Conservation (phyloP, 2,329 filamentous ascomycete species). For the Aspergillus thermomutatus region DNA sequence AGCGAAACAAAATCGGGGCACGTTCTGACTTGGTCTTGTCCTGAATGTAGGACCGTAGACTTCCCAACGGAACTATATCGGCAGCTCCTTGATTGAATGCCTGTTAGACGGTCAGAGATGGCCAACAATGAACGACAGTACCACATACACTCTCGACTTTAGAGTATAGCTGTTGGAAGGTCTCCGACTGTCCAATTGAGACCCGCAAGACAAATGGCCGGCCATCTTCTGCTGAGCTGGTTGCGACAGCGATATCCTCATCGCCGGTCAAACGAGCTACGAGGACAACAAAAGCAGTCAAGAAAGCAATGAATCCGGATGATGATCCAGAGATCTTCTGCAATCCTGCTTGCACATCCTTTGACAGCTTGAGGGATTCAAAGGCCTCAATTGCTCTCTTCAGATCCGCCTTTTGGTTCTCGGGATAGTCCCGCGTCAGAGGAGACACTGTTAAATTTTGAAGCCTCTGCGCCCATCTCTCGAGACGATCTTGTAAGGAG, state of each 20-base stretch:
- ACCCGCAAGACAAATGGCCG: conserved; percentile 46
- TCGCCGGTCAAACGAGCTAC: conserved; percentile 47
- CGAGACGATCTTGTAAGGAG: conserved; percentile 37
- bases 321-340: conserved; percentile 35
- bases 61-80: conserved; percentile 42
- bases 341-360: conserved; percentile 35
- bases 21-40: conserved; percentile 38
- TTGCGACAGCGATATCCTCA: conserved; percentile 48
- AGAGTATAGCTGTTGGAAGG: conserved; percentile 38
- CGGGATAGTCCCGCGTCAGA: conserved; percentile 44
- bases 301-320: conserved; percentile 39
- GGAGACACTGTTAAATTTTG: conserved; percentile 43
- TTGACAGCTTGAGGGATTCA: conserved; percentile 38
- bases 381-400: conserved; percentile 43
- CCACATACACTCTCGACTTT: conserved; percentile 39
- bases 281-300: conserved; percentile 44
- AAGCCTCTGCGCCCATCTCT: conserved; percentile 40
- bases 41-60: conserved; percentile 40
- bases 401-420: conserved; percentile 33
- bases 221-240: conserved; percentile 42
- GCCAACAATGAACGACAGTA: background rate
- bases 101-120: conserved; percentile 19
- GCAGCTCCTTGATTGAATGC: conserved; percentile 39
- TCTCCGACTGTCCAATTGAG: conserved; percentile 38
- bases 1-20: conserved; percentile 44